phyloP scores from a whole-genome alignment of 2,329 filamentous ascomycete genomes.

The Fusarium nisikadoi region DNA sequence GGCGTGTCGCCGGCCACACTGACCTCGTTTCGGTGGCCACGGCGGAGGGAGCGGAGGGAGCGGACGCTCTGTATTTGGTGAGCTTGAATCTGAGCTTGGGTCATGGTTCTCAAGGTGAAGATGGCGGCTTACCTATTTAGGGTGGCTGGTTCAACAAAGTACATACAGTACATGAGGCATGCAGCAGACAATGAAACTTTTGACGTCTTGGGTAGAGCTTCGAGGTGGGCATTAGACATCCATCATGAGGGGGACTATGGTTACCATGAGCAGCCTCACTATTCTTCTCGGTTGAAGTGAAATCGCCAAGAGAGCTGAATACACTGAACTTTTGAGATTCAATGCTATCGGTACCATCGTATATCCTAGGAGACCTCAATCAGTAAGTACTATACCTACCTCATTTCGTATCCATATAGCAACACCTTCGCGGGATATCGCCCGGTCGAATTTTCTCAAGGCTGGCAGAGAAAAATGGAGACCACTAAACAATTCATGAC shows the following conservation, averaged over 20 bases:
- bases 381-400: background rate
- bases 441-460: constrained; percentile 37
- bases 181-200: background rate
- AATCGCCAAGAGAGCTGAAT: background rate
- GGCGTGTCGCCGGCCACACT: constrained; percentile 40
- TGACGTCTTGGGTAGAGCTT: background rate
- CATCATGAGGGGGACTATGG: background rate
- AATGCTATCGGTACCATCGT: background rate
- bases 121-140: constrained; percentile 23
- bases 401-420: constrained; percentile 6
- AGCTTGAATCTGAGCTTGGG: constrained; percentile 33
- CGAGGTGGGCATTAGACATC: background rate
- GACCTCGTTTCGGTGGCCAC: constrained; percentile 35
- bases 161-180: background rate
- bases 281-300: background rate
- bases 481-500: constrained; percentile 46
- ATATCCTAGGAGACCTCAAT: background rate
- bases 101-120: constrained; percentile 15
- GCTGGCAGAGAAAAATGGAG: constrained; percentile 41
- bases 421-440: constrained; percentile 29
- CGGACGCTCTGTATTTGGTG: constrained; percentile 26
- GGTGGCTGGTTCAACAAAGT: constrained; percentile 11
- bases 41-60: constrained; percentile 26
- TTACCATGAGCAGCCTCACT: constrained; percentile 12
- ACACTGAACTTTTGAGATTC: background rate